phyloP scores from a whole-genome alignment of 768 basidiomycete species.

The Suillus spraguei region DNA sequence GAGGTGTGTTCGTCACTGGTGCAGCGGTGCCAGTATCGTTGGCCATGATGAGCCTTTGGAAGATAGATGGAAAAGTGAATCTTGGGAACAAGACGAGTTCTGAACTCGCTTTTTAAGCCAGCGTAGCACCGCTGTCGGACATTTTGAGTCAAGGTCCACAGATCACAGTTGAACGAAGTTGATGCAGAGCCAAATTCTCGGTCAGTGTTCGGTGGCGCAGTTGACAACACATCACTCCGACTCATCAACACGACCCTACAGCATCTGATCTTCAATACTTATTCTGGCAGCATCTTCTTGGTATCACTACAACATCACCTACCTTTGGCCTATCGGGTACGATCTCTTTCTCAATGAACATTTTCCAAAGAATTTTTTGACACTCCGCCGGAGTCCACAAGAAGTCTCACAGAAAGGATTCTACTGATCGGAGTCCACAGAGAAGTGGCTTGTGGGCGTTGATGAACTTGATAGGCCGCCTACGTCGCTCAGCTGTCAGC shows the following conservation, averaged over 20 bases:
- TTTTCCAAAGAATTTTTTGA: neutral
- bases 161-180: neutral
- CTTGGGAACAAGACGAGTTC: neutral
- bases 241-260: neutral
- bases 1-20: neutral
- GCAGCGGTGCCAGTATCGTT: neutral
- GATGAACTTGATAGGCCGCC: neutral
- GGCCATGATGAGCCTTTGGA: slow-evolving; percentile 1
- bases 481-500: neutral
- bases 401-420: too few species aligned
- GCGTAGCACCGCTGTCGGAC: neutral
- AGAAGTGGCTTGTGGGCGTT: neutral
- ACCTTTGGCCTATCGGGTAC: too few species aligned
- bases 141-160: neutral
- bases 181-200: neutral
- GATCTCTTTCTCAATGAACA: too few species aligned
- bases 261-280: too few species aligned
- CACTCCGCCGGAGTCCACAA: neutral
- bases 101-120: neutral
- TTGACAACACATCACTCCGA: neutral
- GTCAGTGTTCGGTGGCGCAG: neutral
- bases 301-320: too few species aligned
- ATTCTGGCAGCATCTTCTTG: too few species aligned
- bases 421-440: too few species aligned
- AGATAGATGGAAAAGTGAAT: neutral